Percentiles rank a stretch among this genome's conserved stretches.
phyloP scores from a whole-genome alignment of 441 rosid species.

The Theobroma grandiflorum region DNA sequence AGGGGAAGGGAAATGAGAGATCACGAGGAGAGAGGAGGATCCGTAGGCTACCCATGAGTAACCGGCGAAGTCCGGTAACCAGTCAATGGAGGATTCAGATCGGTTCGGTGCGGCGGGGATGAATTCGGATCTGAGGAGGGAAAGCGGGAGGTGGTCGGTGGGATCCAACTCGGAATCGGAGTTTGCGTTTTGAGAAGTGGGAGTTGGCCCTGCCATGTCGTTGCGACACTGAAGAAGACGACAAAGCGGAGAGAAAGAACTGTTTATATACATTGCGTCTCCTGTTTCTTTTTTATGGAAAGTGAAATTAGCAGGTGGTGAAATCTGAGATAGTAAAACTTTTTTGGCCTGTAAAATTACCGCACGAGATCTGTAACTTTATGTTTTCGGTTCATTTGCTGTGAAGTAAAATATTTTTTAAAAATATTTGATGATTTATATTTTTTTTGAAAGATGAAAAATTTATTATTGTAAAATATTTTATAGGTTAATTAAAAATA shows the following conservation, averaged over 20 bases:
- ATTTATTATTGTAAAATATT: too few species aligned
- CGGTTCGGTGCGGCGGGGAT: slow-evolving; percentile 80
- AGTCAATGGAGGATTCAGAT: slow-evolving; percentile 73
- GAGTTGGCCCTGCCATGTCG: slow-evolving; percentile 17
- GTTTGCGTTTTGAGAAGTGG: slow-evolving; percentile 12
- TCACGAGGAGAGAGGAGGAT: slow-evolving; percentile 86
- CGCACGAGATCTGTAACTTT: too few species aligned
- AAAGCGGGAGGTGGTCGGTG: slow-evolving; percentile 53
- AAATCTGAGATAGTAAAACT: too few species aligned
- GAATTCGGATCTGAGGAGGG: slow-evolving; percentile 65
- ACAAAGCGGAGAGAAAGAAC: neutral
- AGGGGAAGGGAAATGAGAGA: slow-evolving; percentile 93
- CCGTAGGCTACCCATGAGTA: slow-evolving; percentile 97
- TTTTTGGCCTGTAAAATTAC: too few species aligned
- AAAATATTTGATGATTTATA: too few species aligned
- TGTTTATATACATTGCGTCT: neutral
- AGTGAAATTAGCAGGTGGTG: too few species aligned
- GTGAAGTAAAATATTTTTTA: too few species aligned
- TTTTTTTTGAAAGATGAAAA: too few species aligned
- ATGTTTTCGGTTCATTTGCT: too few species aligned
- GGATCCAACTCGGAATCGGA: slow-evolving; percentile 18
- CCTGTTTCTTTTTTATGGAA: neutral
- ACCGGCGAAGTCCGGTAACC: slow-evolving; percentile 88
- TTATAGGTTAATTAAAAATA: too few species aligned
- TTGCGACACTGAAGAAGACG: neutral